These are phyloP conservation scores for Exserohilum rostratum DNA, from an alignment of 2,329 filamentous ascomycete species.

Conservation along the genomic window DNA sequence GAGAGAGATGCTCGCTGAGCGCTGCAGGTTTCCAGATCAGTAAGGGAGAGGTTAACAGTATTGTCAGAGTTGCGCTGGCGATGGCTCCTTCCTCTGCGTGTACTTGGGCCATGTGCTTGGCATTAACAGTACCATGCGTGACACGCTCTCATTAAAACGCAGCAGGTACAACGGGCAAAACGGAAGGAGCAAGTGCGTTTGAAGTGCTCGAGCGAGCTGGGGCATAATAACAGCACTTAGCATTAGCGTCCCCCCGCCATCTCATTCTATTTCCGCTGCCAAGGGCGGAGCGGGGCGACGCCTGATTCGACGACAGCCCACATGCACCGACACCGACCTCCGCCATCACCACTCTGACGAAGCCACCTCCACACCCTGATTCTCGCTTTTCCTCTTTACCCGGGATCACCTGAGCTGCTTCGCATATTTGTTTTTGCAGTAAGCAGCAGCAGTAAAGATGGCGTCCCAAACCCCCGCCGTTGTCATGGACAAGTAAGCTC, in stretches of 20 bases:
- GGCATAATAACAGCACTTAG: neutral
- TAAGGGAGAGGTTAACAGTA: slow-evolving; percentile 21
- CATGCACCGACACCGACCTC: slow-evolving; percentile 36
- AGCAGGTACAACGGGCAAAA: slow-evolving; percentile 8
- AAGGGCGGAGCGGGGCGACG: slow-evolving; percentile 37
- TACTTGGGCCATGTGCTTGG: slow-evolving; percentile 15
- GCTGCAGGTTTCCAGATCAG: slow-evolving; percentile 27
- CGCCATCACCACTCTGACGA: slow-evolving; percentile 41
- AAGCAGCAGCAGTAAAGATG: slow-evolving; percentile 64
- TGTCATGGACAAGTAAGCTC: slow-evolving; percentile 99
- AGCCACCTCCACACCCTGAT: slow-evolving; percentile 30
- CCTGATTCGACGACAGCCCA: slow-evolving; percentile 34
- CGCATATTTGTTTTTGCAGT: slow-evolving; percentile 13
- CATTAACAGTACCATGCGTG: neutral
- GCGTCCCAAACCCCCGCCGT: slow-evolving; percentile 99
- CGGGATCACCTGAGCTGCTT: slow-evolving; percentile 32
- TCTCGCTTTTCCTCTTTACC: slow-evolving; percentile 26
- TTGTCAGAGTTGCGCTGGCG: slow-evolving; percentile 24
- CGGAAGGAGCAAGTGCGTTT: slow-evolving; percentile 18
- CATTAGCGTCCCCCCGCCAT: slow-evolving; percentile 22
- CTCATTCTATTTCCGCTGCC: slow-evolving; percentile 27
- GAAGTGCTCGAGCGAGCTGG: neutral
- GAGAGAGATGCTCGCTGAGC: slow-evolving; percentile 22
- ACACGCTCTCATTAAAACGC: neutral
- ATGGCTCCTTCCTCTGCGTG: slow-evolving; percentile 33